Conservation (phyloP, 1,284 basidiomycete genomes). For the Vanrija sp. region DNA sequence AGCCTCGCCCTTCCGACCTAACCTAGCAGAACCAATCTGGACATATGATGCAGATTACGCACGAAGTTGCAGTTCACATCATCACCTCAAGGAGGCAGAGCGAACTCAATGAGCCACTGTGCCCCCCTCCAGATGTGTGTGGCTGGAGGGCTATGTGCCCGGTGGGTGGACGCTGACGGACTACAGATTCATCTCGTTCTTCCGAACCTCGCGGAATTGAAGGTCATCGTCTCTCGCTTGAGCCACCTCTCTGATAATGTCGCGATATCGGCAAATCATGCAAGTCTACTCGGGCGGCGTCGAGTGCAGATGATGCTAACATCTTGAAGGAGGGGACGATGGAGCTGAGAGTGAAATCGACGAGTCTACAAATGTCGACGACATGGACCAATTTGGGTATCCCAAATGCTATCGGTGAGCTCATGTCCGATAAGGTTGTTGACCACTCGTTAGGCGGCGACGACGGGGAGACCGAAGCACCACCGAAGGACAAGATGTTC, state of each 20-base stretch:
- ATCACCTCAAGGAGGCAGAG: constrained; percentile 68
- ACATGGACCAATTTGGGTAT: constrained; percentile 72
- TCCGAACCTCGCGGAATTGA: constrained; percentile 70
- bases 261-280: constrained; percentile 53
- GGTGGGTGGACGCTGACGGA: background rate
- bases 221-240: constrained; percentile 72
- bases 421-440: background rate
- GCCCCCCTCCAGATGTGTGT: constrained; percentile 80
- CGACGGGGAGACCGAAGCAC: constrained; percentile 45
- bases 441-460: constrained; percentile 1
- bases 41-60: constrained; percentile 40
- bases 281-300: constrained; percentile 9
- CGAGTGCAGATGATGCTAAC: background rate
- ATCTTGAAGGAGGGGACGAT: constrained; percentile 37
- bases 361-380: constrained; percentile 69
- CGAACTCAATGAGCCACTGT: constrained; percentile 72
- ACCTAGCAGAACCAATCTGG: constrained; percentile 20
- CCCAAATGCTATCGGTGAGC: constrained; percentile 60
- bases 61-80: constrained; percentile 56
- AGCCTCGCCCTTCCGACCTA: no score
- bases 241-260: constrained; percentile 70
- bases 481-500: constrained; percentile 59
- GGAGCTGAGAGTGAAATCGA: constrained; percentile 64
- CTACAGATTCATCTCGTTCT: constrained; percentile 73
- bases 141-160: background rate